These are phyloP conservation scores for Neospermospora avenae DNA, from an alignment of 2,329 filamentous ascomycete genomes.

Conservation along the genomic window DNA sequence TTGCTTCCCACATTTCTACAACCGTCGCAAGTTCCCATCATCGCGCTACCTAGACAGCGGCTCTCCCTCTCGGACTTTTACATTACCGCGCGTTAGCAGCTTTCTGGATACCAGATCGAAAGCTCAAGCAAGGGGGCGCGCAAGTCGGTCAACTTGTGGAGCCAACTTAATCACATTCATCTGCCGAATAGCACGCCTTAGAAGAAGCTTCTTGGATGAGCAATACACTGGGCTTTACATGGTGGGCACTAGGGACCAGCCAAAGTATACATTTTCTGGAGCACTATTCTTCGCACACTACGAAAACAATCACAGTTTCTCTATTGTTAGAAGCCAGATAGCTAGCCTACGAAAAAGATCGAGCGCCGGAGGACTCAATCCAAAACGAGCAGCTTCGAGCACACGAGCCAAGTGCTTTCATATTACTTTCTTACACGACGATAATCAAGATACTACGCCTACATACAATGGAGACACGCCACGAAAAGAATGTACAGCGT, in stretches of 20 bases:
- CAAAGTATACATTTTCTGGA: not conserved
- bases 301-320: not conserved
- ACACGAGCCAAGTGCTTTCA: not conserved
- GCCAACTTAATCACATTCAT: not conserved
- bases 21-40: no score
- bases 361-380: not conserved
- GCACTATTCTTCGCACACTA: not conserved
- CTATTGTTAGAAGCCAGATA: not conserved
- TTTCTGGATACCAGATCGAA: no score
- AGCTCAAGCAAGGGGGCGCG: no score
- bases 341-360: not conserved
- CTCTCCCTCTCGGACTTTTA: no score
- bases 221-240: not conserved
- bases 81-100: no score
- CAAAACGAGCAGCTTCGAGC: not conserved
- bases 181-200: not conserved
- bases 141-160: no score
- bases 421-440: not conserved
- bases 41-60: no score
- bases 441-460: not conserved
- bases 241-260: not conserved
- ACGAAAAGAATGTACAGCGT: conserved; percentile 1
- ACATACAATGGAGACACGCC: not conserved
- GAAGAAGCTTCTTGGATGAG: not conserved
- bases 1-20: no score